Percentiles rank a stretch among this genome's conserved stretches.
Conservation (phyloP, 2,329 filamentous ascomycete species). For the Curvularia sp. region DNA sequence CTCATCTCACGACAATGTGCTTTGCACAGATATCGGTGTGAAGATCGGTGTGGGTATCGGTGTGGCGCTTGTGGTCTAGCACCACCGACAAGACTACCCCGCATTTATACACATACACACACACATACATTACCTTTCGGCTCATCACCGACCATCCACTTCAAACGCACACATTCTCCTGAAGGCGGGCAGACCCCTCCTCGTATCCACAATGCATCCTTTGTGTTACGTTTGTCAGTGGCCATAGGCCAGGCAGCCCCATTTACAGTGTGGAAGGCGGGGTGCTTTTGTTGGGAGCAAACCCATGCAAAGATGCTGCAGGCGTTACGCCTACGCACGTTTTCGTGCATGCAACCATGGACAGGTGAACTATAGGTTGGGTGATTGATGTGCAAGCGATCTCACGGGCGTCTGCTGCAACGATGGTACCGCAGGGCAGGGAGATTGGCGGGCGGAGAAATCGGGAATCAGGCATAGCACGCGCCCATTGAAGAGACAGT, state of each 20-base stretch:
- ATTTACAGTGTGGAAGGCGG: slow-evolving; percentile 16
- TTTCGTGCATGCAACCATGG: slow-evolving; percentile 14
- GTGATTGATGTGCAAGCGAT: slow-evolving; percentile 10
- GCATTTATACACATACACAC: too few species aligned
- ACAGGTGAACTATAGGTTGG: slow-evolving; percentile 2
- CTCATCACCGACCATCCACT: background rate
- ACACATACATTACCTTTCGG: slow-evolving; percentile 1
- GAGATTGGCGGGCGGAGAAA: background rate
- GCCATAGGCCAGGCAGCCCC: slow-evolving; percentile 7
- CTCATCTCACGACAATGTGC: background rate
- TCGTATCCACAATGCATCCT: slow-evolving; percentile 2
- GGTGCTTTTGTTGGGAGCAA: slow-evolving; percentile 31
- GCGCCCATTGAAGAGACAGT: slow-evolving; percentile 3
- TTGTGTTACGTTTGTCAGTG: background rate
- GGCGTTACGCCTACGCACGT: slow-evolving; percentile 31
- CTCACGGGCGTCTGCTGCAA: slow-evolving; percentile 2
- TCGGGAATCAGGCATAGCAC: slow-evolving; percentile 1
- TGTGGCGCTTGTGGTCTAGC: background rate
- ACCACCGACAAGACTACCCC: slow-evolving; percentile 1
- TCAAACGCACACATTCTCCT: background rate
- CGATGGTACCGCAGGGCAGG: slow-evolving; percentile 5
- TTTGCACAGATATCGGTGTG: background rate
- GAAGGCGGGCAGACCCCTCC: slow-evolving; percentile 1
- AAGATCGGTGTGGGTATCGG: slow-evolving; percentile 5
- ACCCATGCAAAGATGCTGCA: slow-evolving; percentile 27